Evolutionary conservation across 345 rosid genomes (phyloP).

Genomic region (Durio zibethinus): DNA sequence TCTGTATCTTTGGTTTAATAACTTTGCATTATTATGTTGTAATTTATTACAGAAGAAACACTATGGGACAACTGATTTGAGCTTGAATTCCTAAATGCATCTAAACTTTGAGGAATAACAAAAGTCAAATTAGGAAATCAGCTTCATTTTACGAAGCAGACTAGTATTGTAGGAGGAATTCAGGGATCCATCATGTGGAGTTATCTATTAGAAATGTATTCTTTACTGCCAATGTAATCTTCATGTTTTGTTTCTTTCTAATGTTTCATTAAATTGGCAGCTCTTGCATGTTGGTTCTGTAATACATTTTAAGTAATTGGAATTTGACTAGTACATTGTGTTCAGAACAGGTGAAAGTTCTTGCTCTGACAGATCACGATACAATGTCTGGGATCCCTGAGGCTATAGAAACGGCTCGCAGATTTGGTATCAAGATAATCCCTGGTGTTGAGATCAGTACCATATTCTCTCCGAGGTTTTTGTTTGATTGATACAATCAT

Average conservation of each 20-base stretch:
- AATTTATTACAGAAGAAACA: background rate
- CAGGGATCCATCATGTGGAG: background rate
- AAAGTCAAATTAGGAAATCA: background rate
- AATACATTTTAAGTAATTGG: background rate
- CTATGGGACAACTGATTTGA: background rate
- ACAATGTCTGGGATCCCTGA: constrained; percentile 86
- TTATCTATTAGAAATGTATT: background rate
- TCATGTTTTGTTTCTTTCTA: background rate
- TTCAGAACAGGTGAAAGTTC: constrained; percentile 87
- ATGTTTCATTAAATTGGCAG: constrained; percentile 2
- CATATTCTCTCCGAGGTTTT: constrained; percentile 65
- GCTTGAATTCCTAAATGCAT: background rate
- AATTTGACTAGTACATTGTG: constrained; percentile 34
- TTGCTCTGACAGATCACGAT: constrained; percentile 94
- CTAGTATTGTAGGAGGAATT: background rate
- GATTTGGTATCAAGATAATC: constrained; percentile 76
- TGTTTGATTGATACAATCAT: constrained; percentile 1
- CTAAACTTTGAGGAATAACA: background rate
- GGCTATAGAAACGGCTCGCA: constrained; percentile 78
- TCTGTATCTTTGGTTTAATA: background rate
- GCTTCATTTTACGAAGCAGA: background rate
- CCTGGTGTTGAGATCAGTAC: constrained; percentile 97
- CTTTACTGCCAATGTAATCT: background rate
- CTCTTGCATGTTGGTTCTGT: background rate
- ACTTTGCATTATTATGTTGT: background rate